Percentiles rank a stretch among this genome's conserved stretches.
phyloP scores from a whole-genome alignment of 306 rosid genomes.

The Castanea crenata region DNA sequence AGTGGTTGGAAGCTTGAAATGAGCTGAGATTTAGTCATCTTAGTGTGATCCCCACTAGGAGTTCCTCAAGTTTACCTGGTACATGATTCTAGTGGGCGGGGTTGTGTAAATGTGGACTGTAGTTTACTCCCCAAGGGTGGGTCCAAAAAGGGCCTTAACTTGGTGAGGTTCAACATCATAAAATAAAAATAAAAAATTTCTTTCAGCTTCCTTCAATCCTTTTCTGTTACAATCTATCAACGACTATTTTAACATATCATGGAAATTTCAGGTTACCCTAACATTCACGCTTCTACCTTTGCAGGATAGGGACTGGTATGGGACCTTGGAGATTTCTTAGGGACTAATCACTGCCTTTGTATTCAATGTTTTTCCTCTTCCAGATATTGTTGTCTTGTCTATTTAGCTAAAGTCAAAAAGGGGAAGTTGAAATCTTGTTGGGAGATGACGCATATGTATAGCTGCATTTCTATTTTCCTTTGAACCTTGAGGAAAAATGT shows the following conservation, averaged over 20 bases:
- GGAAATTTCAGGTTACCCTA: background rate
- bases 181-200: background rate
- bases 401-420: background rate
- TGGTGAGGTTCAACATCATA: too few relatives aligned
- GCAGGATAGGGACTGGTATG: slow-evolving; percentile 93
- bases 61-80: too few relatives aligned
- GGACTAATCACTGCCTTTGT: slow-evolving; percentile 10
- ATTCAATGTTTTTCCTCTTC: background rate
- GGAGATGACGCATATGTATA: background rate
- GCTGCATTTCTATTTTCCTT: background rate
- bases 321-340: slow-evolving; percentile 91
- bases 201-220: background rate
- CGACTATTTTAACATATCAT: background rate
- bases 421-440: background rate
- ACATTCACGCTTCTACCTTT: background rate
- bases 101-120: too few relatives aligned
- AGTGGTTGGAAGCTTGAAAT: too few relatives aligned
- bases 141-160: too few relatives aligned
- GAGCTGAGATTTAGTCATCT: too few relatives aligned
- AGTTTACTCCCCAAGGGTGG: too few relatives aligned
- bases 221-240: background rate
- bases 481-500: background rate
- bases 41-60: too few relatives aligned
- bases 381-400: background rate
- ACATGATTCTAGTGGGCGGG: too few relatives aligned